A percentile compares a stretch with the other conserved stretches of the same genome.
Conservation (phyloP, 2,329 filamentous ascomycete species). For the Neonectria neomacrospora region DNA sequence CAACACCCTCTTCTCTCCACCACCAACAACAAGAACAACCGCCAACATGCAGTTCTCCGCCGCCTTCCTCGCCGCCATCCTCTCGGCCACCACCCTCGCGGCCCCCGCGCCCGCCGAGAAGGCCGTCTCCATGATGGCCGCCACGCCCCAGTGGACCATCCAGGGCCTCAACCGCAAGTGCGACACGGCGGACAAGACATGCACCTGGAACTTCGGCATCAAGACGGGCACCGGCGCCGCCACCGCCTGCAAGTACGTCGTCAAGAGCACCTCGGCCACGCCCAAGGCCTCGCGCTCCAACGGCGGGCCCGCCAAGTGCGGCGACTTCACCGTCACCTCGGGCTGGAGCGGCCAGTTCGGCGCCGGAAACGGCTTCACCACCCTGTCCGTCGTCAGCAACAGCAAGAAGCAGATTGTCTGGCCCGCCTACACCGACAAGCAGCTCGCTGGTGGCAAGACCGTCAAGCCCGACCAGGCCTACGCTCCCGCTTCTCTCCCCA, state of each 20-base stretch:
- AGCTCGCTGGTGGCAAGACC: constrained; percentile 56
- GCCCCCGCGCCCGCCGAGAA: constrained; percentile 48
- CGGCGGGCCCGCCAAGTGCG: constrained; percentile 57
- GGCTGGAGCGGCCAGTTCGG: constrained; percentile 69
- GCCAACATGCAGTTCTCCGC: constrained; percentile 58
- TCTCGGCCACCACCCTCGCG: constrained; percentile 51
- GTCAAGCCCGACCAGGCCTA: constrained; percentile 63
- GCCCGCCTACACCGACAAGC: constrained; percentile 64
- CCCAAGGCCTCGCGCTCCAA: constrained; percentile 48
- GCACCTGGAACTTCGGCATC: constrained; percentile 58
- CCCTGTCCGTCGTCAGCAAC: constrained; percentile 60
- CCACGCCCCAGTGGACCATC: constrained; percentile 56
- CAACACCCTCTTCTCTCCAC: constrained; percentile 10
- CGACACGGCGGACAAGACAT: constrained; percentile 51
- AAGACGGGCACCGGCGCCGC: constrained; percentile 56
- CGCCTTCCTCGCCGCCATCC: constrained; percentile 50
- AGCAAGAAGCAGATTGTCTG: constrained; percentile 58
- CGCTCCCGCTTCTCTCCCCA: constrained; percentile 46
- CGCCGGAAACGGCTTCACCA: constrained; percentile 63
- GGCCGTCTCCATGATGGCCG: constrained; percentile 55
- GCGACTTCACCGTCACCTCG: constrained; percentile 61
- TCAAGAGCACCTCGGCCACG: constrained; percentile 50
- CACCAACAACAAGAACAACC: constrained; percentile 29
- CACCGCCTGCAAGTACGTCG: constrained; percentile 40
- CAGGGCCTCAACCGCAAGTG: constrained; percentile 54